Evolutionary conservation across 345 rosid species (phyloP).

Genomic region (Heritiera fomes): DNA sequence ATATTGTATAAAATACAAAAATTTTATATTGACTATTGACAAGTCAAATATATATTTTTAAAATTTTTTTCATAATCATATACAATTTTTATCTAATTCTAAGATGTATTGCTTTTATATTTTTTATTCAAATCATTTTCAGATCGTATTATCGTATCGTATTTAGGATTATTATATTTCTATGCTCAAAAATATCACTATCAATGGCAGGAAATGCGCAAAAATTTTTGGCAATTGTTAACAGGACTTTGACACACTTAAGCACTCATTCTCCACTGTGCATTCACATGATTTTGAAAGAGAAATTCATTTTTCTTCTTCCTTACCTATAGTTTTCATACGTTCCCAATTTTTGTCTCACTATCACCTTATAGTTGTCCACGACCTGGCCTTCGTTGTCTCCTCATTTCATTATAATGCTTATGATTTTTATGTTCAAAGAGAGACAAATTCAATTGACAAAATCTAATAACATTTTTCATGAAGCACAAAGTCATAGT

Average conservation of each 20-base stretch:
- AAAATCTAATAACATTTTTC: not conserved
- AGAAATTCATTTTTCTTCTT: not conserved
- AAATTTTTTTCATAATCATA: too few species aligned
- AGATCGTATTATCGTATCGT: too few species aligned
- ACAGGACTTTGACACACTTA: not conserved
- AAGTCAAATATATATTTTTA: too few species aligned
- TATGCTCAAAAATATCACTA: too few species aligned
- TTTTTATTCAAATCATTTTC: too few species aligned
- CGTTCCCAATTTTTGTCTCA: not conserved
- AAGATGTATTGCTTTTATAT: too few species aligned
- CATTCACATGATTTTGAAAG: not conserved
- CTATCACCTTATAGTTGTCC: not conserved
- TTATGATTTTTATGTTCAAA: not conserved
- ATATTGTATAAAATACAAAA: too few species aligned
- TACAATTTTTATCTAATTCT: too few species aligned
- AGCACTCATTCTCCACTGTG: not conserved
- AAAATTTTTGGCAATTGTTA: not conserved
- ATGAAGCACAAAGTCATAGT: too few species aligned
- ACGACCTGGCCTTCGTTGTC: not conserved
- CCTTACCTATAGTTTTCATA: too few species aligned
- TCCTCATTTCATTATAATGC: not conserved
- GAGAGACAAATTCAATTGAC: not conserved
- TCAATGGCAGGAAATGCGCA: constrained; percentile 6
- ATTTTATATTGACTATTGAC: too few species aligned
- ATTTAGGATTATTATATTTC: too few species aligned